Evolutionary conservation across 106 monocot genomes (phyloP).

Genomic region (Dendrobium officinale): DNA sequence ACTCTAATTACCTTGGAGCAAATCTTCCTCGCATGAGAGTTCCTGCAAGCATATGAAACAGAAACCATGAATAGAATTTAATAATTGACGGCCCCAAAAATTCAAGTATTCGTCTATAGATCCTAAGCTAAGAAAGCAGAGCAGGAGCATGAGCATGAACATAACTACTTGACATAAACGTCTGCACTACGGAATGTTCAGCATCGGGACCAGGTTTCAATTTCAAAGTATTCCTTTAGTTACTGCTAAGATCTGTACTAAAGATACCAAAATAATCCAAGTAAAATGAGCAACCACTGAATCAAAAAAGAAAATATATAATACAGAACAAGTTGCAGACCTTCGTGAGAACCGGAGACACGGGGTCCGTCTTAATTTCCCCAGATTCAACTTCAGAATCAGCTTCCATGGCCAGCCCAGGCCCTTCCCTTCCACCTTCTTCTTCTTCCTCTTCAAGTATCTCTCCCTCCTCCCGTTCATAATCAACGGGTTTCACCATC

Average conservation of each 20-base stretch:
- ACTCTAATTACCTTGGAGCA: not conserved
- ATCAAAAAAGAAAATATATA: not conserved
- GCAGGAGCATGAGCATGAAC: not conserved
- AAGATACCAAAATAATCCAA: constrained; percentile 15
- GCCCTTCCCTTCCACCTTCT: constrained; percentile 7
- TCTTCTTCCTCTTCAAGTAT: constrained; percentile 59
- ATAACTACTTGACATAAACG: constrained; percentile 7
- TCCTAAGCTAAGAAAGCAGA: not conserved
- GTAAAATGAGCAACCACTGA: constrained; percentile 16
- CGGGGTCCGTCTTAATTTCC: constrained; percentile 1
- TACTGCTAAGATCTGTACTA: constrained; percentile 6
- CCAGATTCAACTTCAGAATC: constrained; percentile 5
- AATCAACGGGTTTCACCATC: constrained; percentile 5
- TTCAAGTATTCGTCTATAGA: not conserved
- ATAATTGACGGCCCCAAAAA: not conserved
- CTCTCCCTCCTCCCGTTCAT: constrained; percentile 82
- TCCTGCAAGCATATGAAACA: constrained; percentile 9
- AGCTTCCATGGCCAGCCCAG: not conserved
- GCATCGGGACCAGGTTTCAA: constrained; percentile 2
- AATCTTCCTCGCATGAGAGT: constrained; percentile 3
- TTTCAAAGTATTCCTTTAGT: constrained; percentile 2
- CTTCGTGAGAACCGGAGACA: not conserved
- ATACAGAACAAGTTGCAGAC: not conserved
- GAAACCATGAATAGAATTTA: not conserved
- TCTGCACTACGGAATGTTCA: constrained; percentile 1